Evolutionary conservation across 2,329 filamentous ascomycete species (phyloP), one percentile per base, ranked within the genome.

Genomic region (Penicillium sp.): DNA sequence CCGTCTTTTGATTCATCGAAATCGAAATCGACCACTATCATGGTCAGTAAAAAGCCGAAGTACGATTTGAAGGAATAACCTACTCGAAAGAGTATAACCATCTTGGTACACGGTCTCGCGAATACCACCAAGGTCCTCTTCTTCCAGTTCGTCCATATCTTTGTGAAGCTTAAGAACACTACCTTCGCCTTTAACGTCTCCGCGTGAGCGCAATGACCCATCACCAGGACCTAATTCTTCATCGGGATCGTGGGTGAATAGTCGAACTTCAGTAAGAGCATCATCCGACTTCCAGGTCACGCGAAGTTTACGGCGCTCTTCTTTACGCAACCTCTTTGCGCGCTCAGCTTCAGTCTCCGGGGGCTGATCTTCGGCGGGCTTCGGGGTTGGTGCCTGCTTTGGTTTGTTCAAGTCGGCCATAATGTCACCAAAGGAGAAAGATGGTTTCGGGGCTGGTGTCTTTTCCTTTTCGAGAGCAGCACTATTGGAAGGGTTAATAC

Each of bases 171-270:
- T 81, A 39, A 81, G 74, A 40, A 77, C 76, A 61, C 77, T 76
- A 37, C 79, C 79, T 68, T 81, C 85, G 37, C 83, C 82, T 53
- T 81, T 82, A 46, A 84, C 79, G 65, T 87, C 84, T 24, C 79
- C 79, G 13, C 81, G 80, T 66, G 86, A 83, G 45, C 82, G 80
- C 62, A 81, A 78, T 63, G 83, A 78, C 62, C 81, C 84, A 56
- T 82, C 81, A 42, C 82, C 80, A 45, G 84, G 82, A 16, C 80
- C 81, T 54, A 83, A 70, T 61, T 87, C 84, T 67, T 87, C 85
- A 10, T 85, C 82, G 0, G 83, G 84, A 61, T 86, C 83, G 67
- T 86, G 84, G 26, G 79, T 82, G 67, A 87, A 87, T 48, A 82
- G 77, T 44, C 81, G 79, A 52, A 85, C 77, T 61, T 83, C 76